These are phyloP conservation scores for Phycomyces nitens DNA, from an alignment of 192 early-diverging fungal genomes.

Conservation along the genomic window DNA sequence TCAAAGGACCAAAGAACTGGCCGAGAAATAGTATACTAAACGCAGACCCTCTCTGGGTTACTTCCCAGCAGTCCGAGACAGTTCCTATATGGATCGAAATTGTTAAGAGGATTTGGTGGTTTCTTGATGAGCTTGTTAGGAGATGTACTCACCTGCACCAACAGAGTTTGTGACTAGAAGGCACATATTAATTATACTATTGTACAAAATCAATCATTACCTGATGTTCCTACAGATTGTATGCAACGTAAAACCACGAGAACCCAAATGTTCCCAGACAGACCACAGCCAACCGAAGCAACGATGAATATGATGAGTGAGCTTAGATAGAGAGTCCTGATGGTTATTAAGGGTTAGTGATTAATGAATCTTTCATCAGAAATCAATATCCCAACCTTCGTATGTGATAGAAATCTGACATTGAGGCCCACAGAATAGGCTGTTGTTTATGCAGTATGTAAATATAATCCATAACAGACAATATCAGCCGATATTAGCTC, in stretches of 20 bases:
- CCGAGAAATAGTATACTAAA: conserved; percentile 29
- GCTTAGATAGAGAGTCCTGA: conserved; percentile 35
- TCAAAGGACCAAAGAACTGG: conserved; percentile 21
- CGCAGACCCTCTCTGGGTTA: conserved; percentile 20
- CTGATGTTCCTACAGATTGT: conserved; percentile 43
- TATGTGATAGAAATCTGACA: conserved; percentile 43
- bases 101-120: too few species aligned
- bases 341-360: neutral
- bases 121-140: too few species aligned
- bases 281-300: conserved; percentile 44
- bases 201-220: conserved; percentile 3
- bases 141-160: conserved; percentile 18
- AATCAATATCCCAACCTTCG: conserved; percentile 27
- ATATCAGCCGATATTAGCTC: too few species aligned
- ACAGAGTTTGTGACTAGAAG: conserved; percentile 22
- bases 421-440: conserved; percentile 39
- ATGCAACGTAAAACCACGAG: conserved; percentile 42
- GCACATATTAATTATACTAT: conserved; percentile 8
- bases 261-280: conserved; percentile 26
- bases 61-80: conserved; percentile 24
- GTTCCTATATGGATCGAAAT: conserved; percentile 20
- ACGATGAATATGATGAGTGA: conserved; percentile 37
- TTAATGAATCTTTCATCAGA: too few species aligned
- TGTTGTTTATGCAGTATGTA: neutral
- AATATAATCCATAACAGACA: neutral